Evolutionary conservation across 1,284 basidiomycete species (phyloP).

Genomic region (Ceratobasidium sp.): DNA sequence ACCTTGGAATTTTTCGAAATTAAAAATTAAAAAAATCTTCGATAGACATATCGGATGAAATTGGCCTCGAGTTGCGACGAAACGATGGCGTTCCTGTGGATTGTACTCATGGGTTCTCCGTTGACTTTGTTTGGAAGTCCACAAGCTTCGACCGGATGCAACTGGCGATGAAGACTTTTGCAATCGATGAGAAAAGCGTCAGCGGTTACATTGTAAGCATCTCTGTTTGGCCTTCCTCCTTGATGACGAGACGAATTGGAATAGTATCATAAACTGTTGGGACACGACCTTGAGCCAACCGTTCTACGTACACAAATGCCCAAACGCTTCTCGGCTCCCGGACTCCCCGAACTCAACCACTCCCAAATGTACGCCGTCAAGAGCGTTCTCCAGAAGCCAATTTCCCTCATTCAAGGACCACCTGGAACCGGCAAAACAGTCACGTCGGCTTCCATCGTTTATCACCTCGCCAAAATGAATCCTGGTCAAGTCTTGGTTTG

Average conservation of each 20-base stretch:
- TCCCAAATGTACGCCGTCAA: constrained; percentile 99
- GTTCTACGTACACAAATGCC: constrained; percentile 92
- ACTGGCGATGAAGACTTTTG: constrained; percentile 98
- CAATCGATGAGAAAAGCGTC: constrained; percentile 98
- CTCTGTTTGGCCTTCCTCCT: neutral
- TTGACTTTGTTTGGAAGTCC: constrained; percentile 99
- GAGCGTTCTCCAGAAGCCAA: constrained; percentile 97
- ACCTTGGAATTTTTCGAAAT: neutral
- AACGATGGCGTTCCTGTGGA: constrained; percentile 95
- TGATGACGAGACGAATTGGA: too few relatives aligned
- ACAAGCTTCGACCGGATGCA: constrained; percentile 99
- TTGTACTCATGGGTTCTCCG: constrained; percentile 92
- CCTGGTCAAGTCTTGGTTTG: constrained; percentile 98
- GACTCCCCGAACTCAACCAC: constrained; percentile 97
- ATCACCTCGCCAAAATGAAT: constrained; percentile 99
- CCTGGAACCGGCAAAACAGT: constrained; percentile 99
- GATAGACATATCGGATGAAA: constrained; percentile 95
- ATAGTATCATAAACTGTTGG: constrained; percentile 96
- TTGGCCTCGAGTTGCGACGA: constrained; percentile 89
- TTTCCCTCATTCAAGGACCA: constrained; percentile 97
- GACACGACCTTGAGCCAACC: constrained; percentile 94
- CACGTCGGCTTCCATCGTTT: constrained; percentile 98
- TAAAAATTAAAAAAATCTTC: neutral
- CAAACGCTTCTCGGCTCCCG: constrained; percentile 95
- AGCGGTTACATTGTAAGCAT: constrained; percentile 91